Evolutionary conservation across 768 basidiomycete species (phyloP), one percentile per base, ranked within the genome.

Genomic region (Mycena metata): DNA sequence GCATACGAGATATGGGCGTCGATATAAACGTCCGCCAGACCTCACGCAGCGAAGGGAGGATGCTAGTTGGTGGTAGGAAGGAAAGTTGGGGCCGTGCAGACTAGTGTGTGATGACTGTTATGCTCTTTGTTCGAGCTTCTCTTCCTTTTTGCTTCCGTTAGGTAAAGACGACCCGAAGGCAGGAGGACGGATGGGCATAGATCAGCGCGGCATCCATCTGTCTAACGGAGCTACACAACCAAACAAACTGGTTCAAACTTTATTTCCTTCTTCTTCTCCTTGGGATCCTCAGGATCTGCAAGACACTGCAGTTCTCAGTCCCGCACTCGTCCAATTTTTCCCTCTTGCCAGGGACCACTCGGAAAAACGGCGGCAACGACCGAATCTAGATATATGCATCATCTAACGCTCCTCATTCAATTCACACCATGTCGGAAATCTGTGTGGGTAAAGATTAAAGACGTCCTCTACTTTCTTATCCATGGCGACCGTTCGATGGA

Each of bases 1-100:
- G 86, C 87, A 88, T 89, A 23, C 66, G 67, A 46, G 56, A 56
- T 60, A 33, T 60, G 51, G 47, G 54, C 35, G 21, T 26, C 21
- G 35, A 19, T 8, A 60, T 8, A 60, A 41, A n/a, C 33, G 33
- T 60, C 36, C 42, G 42, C 8, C 19, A 51, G 30, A 16, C 51
- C 19, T 17, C 35, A 33, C 19, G 56, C 36, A 51, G 45, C 17
- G 24, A 52, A 15, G n/a, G 39, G 15, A 42, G 41, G 39, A 41
- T 35, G 23, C 16, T 23, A 43, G 42, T n/a, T 64, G 55, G 63
- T 64, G 54, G 63, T 47, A 33, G 54, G 10, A 51, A 39, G 58
- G 12, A 35, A 30, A 47, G 33, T 19, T 16, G 11, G 23, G 52
- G 23, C 26, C 55, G 39, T 8, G 39, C 15, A 39, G 39, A 39